Evolutionary conservation across 305 asterid species (phyloP).

Genomic region (Fraxinus xanthoxyloides): DNA sequence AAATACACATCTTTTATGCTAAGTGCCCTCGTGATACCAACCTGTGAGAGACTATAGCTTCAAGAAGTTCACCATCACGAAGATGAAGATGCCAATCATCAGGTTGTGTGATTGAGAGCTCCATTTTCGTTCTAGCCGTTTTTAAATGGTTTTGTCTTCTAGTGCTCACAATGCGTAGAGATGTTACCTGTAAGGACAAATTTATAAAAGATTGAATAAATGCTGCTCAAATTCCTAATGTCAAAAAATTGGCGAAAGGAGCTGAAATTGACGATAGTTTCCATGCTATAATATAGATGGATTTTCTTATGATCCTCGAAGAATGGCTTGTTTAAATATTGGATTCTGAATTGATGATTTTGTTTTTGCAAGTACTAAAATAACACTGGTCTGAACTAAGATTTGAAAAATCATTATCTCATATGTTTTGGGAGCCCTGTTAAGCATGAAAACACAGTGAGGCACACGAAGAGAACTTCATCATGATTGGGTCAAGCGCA

Average conservation of each 20-base stretch:
- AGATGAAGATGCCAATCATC: constrained; percentile 99
- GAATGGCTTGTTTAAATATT: not conserved
- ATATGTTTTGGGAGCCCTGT: not conserved
- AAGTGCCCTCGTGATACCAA: constrained; percentile 17
- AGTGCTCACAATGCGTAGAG: constrained; percentile 24
- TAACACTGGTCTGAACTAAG: not conserved
- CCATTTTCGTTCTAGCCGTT: constrained; percentile 46
- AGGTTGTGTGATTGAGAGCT: constrained; percentile 72
- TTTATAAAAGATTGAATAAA: not conserved
- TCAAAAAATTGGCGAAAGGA: constrained; percentile 15
- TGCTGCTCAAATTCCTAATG: not conserved
- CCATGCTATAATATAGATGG: not conserved
- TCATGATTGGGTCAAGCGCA: not conserved
- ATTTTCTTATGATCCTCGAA: constrained; percentile 1
- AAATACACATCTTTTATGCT: not conserved
- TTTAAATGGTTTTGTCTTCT: constrained; percentile 32
- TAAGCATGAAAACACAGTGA: constrained; percentile 14
- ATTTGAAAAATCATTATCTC: not conserved
- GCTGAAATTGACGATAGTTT: not conserved
- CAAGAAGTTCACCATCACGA: constrained; percentile 88
- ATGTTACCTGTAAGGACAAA: constrained; percentile 35
- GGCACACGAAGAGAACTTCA: constrained; percentile 19
- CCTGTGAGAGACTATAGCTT: constrained; percentile 82
- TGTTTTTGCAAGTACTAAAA: not conserved
- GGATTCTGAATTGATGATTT: not conserved